A percentile compares a stretch with the other conserved stretches of the same genome.
Conservation (phyloP, 1,284 basidiomycete genomes). For the Ceratobasidium sp. region DNA sequence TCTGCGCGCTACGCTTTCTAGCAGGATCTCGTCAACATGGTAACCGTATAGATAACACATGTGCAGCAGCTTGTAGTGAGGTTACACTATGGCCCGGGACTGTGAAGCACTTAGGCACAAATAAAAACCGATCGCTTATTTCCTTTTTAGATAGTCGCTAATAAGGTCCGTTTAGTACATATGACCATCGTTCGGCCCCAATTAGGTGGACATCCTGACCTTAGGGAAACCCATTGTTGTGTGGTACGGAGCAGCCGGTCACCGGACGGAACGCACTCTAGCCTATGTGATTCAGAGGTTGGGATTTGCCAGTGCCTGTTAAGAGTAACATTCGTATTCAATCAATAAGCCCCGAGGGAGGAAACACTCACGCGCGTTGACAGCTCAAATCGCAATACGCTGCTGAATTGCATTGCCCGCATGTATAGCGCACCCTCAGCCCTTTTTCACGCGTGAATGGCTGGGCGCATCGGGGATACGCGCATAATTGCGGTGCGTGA, state of each 20-base stretch:
- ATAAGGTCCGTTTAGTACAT: too few species aligned
- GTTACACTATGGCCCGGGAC: too few species aligned
- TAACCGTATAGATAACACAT: too few species aligned
- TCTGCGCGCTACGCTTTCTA: too few species aligned
- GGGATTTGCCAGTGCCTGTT: neutral
- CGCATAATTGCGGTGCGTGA: neutral
- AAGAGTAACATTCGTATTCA: neutral
- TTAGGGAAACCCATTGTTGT: too few species aligned
- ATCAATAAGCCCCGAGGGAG: neutral
- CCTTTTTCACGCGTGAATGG: neutral
- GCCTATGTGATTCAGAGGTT: constrained; percentile 4
- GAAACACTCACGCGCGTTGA: neutral
- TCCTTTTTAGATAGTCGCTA: too few species aligned
- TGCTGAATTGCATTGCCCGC: neutral
- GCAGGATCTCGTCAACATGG: too few species aligned
- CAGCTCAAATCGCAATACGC: neutral
- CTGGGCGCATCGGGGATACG: neutral
- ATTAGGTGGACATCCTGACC: too few species aligned
- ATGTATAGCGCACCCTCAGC: neutral
- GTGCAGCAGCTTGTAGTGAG: too few species aligned
- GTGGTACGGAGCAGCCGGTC: constrained; percentile 52
- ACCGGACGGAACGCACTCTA: neutral
- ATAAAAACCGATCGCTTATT: too few species aligned
- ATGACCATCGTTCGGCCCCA: too few species aligned
- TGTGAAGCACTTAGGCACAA: too few species aligned